A percentile compares a stretch with the other conserved stretches of the same genome.
These are phyloP conservation scores for Jasminum sambac DNA, from an alignment of 257 asterid genomes.

Conservation along the genomic window DNA sequence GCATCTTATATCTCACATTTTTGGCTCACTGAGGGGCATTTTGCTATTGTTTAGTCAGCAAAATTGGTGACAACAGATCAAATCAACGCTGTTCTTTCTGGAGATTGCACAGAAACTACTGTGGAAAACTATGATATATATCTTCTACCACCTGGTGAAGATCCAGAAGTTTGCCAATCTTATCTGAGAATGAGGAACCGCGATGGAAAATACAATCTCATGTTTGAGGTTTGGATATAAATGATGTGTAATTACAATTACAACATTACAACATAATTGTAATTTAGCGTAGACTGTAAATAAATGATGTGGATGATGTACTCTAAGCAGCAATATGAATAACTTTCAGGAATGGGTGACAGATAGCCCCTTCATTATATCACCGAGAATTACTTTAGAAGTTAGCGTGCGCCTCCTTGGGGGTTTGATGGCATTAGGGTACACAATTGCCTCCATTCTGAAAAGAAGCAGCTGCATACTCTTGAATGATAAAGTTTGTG, in stretches of 20 bases:
- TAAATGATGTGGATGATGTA: constrained; percentile 11
- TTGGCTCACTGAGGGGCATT: constrained; percentile 20
- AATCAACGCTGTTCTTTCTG: constrained; percentile 68
- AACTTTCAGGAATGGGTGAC: constrained; percentile 95
- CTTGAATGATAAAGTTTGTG: constrained; percentile 67
- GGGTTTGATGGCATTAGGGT: constrained; percentile 97
- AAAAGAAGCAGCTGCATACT: constrained; percentile 91
- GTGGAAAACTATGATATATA: constrained; percentile 97
- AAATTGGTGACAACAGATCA: constrained; percentile 64
- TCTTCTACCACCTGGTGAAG: constrained; percentile 99
- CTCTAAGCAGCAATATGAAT: constrained; percentile 20
- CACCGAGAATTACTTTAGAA: constrained; percentile 96
- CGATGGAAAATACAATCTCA: constrained; percentile 95
- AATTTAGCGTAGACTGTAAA: constrained; percentile 2
- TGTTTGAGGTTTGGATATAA: constrained; percentile 95
- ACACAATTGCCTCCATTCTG: constrained; percentile 93
- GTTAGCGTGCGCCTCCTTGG: constrained; percentile 99
- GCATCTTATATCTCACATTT: constrained; percentile 9
- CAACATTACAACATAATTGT: too few relatives aligned
- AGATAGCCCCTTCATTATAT: constrained; percentile 88
- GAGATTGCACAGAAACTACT: constrained; percentile 57
- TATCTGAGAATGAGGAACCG: constrained; percentile 98
- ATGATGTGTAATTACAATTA: too few relatives aligned
- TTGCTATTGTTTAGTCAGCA: constrained; percentile 59
- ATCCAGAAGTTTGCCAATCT: constrained; percentile 98